Conservation (phyloP, 306 rosid species). For the Malus fusca region DNA sequence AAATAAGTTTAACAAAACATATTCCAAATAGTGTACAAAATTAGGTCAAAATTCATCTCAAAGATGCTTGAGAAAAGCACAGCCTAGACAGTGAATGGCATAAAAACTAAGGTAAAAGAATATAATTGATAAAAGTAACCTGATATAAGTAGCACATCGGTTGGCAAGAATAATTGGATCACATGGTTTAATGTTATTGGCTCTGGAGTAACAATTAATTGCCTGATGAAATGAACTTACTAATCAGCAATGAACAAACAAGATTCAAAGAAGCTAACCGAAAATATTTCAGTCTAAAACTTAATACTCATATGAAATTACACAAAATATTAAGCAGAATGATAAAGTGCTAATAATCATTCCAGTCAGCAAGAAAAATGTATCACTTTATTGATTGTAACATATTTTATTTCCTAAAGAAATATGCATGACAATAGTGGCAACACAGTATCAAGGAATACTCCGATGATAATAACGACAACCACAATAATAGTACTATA, state of each 20-base stretch:
- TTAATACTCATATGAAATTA: neutral
- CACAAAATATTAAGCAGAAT: neutral
- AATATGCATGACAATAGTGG: neutral
- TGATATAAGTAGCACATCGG: slow-evolving; percentile 78
- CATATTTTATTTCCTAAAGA: neutral
- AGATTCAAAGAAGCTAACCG: neutral
- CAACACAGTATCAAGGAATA: neutral
- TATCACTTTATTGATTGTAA: neutral
- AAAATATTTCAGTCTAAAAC: neutral
- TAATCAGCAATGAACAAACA: slow-evolving; percentile 11
- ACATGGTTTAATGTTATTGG: slow-evolving; percentile 63
- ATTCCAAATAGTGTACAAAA: slow-evolving; percentile 19
- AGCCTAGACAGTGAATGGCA: neutral
- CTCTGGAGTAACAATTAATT: slow-evolving; percentile 69
- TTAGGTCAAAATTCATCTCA: slow-evolving; percentile 3
- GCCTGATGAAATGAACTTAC: slow-evolving; percentile 52
- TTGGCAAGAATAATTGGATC: slow-evolving; percentile 78
- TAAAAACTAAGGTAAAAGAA: neutral
- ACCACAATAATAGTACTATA: neutral
- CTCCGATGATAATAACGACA: neutral
- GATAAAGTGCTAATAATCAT: neutral
- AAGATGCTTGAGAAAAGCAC: neutral
- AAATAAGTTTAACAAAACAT: slow-evolving; percentile 14
- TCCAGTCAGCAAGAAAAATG: neutral
- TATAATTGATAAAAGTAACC: slow-evolving; percentile 33